Percentiles rank a stretch among this genome's conserved stretches.
Conservation (phyloP, 164 flowering plant species). For the Paratinospora sagittata region DNA sequence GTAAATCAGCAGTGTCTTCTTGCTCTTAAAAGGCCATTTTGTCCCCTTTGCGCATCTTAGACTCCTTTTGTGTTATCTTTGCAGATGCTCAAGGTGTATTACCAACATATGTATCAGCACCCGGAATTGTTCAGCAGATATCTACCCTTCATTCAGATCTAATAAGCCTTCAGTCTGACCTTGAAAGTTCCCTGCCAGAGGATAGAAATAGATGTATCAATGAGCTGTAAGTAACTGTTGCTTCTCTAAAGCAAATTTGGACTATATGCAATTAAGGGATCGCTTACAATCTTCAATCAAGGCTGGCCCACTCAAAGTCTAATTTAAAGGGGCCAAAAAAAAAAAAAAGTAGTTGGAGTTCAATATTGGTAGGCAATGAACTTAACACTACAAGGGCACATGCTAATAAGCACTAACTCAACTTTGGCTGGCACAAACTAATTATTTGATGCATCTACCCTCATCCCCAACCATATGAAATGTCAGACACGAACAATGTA, state of each 20-base stretch:
- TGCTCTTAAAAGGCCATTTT: neutral
- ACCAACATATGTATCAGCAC: constrained; percentile 90
- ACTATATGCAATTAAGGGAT: too few relatives aligned
- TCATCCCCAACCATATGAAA: too few relatives aligned
- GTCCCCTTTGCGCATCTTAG: constrained; percentile 2
- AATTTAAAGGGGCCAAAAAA: too few relatives aligned
- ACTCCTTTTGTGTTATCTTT: constrained; percentile 3
- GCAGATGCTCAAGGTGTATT: constrained; percentile 73
- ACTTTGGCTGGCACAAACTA: too few relatives aligned
- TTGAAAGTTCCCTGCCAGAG: constrained; percentile 82
- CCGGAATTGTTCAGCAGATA: constrained; percentile 92
- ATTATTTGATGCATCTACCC: too few relatives aligned
- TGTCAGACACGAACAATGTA: too few relatives aligned
- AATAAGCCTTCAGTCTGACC: constrained; percentile 69
- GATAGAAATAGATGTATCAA: constrained; percentile 86
- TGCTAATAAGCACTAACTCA: too few relatives aligned
- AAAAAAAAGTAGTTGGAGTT: too few relatives aligned
- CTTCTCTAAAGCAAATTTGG: too few relatives aligned
- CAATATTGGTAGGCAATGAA: too few relatives aligned
- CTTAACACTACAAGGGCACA: too few relatives aligned
- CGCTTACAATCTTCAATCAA: neutral
- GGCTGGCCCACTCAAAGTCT: too few relatives aligned
- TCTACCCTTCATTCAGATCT: constrained; percentile 73
- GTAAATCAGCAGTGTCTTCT: constrained; percentile 31
- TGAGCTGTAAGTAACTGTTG: neutral